phyloP scores from a whole-genome alignment of 148 eudicot species.

The Linanthus parryae region DNA sequence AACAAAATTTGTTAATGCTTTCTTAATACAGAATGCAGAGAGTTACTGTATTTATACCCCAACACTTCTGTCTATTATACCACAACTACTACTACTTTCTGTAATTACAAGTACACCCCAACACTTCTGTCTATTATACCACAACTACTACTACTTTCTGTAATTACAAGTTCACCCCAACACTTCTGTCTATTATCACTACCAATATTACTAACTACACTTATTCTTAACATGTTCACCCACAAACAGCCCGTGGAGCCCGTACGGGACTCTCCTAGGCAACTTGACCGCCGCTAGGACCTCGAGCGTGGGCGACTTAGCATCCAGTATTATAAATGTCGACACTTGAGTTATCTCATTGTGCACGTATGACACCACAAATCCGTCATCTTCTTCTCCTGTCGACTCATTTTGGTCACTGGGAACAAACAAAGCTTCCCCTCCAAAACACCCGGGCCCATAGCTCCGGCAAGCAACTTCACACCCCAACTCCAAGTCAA shows the following conservation, averaged over 20 bases:
- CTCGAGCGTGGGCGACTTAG: conserved; percentile 15
- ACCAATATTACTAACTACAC: too few relatives aligned
- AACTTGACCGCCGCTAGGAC: conserved; percentile 10
- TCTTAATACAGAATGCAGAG: too few relatives aligned
- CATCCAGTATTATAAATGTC: conserved; percentile 21
- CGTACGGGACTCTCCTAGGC: conserved; percentile 18
- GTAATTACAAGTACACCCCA: too few relatives aligned
- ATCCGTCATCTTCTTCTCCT: conserved; percentile 21
- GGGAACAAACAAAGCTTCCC: conserved; percentile 13
- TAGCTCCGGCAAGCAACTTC: conserved; percentile 10
- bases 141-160: too few relatives aligned
- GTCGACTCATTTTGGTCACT: background rate
- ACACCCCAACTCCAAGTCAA: conserved; percentile 16
- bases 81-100: too few relatives aligned
- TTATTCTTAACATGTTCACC: too few relatives aligned
- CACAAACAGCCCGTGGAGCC: conserved; percentile 12
- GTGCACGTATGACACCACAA: conserved; percentile 13
- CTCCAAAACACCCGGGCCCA: conserved; percentile 8
- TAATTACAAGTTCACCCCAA: too few relatives aligned
- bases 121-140: too few relatives aligned
- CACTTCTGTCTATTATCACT: too few relatives aligned
- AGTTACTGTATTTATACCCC: too few relatives aligned
- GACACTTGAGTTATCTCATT: conserved; percentile 19
- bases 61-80: too few relatives aligned
- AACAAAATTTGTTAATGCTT: too few relatives aligned